Conservation (phyloP, 2,329 filamentous ascomycete species). For the Neofusicoccum kwambonambiense region DNA sequence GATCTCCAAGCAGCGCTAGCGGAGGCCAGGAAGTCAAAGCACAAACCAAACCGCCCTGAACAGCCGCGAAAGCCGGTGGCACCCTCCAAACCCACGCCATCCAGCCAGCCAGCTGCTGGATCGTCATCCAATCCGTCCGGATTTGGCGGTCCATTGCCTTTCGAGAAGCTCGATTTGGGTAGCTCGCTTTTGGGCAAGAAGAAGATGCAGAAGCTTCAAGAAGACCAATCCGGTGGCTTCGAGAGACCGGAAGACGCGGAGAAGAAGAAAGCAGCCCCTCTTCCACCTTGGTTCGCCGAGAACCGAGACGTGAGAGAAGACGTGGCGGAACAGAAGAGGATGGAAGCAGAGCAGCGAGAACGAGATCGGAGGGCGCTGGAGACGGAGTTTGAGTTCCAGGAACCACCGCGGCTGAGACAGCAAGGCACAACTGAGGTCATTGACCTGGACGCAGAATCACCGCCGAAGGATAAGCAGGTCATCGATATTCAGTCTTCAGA, state of each 20-base stretch:
- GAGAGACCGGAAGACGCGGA: slow-evolving; percentile 48
- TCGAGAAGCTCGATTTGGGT: slow-evolving; percentile 75
- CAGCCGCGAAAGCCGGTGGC: slow-evolving; percentile 19
- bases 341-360: slow-evolving; percentile 51
- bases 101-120: slow-evolving; percentile 34
- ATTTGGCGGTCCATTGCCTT: slow-evolving; percentile 81
- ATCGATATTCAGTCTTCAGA: slow-evolving; percentile 65
- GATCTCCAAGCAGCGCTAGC: slow-evolving; percentile 76
- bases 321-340: slow-evolving; percentile 47
- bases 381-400: slow-evolving; percentile 63
- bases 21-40: slow-evolving; percentile 61
- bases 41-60: slow-evolving; percentile 23
- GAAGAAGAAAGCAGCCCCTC: slow-evolving; percentile 51
- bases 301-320: slow-evolving; percentile 53
- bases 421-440: slow-evolving; percentile 52
- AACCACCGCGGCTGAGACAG: slow-evolving; percentile 57
- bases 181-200: slow-evolving; percentile 56
- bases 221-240: slow-evolving; percentile 64
- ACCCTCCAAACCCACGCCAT: slow-evolving; percentile 7
- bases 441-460: slow-evolving; percentile 42
- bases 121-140: slow-evolving; percentile 57
- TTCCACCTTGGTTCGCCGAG: slow-evolving; percentile 74
- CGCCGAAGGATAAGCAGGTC: slow-evolving; percentile 48
- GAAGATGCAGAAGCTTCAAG: slow-evolving; percentile 53
- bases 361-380: slow-evolving; percentile 54